Conservation (phyloP, 371 early-diverging fungal genomes). For the Apophysomyces trapeziformis region DNA sequence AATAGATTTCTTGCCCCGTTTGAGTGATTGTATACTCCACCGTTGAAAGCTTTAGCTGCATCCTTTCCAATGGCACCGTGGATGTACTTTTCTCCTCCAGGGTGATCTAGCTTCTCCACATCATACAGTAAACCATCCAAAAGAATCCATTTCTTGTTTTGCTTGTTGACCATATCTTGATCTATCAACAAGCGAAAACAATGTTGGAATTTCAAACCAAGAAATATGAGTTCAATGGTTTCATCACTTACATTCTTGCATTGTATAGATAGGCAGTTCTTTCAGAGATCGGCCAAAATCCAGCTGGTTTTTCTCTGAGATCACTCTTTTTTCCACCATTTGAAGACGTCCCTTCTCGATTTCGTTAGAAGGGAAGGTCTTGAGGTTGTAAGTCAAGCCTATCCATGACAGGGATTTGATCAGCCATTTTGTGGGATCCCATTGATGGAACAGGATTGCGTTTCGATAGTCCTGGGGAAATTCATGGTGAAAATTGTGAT, state of each 20-base stretch:
- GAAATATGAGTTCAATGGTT: not conserved
- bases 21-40: slow-evolving; percentile 86
- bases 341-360: slow-evolving; percentile 82
- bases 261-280: slow-evolving; percentile 75
- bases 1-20: slow-evolving; percentile 84
- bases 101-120: slow-evolving; percentile 90
- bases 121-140: slow-evolving; percentile 92
- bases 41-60: slow-evolving; percentile 85
- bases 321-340: slow-evolving; percentile 85
- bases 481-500: slow-evolving; percentile 94
- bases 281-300: slow-evolving; percentile 77
- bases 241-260: slow-evolving; percentile 66
- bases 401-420: slow-evolving; percentile 69
- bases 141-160: slow-evolving; percentile 79
- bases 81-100: slow-evolving; percentile 86
- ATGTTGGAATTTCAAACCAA: no score
- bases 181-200: not conserved
- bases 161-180: slow-evolving; percentile 58
- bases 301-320: slow-evolving; percentile 59
- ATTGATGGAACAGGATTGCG: slow-evolving; percentile 87
- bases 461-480: slow-evolving; percentile 97
- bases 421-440: slow-evolving; percentile 97
- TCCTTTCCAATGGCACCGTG: slow-evolving; percentile 82
- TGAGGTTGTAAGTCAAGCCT: slow-evolving; percentile 87
- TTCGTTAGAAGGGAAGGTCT: slow-evolving; percentile 90